These are phyloP conservation scores for Penicillium crystallinum DNA, from an alignment of 495 filamentous ascomycete species.

Conservation along the genomic window DNA sequence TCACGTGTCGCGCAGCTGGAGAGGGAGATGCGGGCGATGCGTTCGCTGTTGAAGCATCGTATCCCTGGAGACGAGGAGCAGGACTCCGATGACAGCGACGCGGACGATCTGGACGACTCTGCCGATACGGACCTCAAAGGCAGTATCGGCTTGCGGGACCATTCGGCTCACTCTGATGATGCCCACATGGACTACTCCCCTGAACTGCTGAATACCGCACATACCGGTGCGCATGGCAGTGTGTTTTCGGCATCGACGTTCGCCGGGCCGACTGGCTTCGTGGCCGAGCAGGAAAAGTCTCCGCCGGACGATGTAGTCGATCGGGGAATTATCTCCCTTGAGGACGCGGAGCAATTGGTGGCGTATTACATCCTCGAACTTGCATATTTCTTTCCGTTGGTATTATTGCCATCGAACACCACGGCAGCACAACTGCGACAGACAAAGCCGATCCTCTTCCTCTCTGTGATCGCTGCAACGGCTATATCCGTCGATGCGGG, in stretches of 20 bases:
- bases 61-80: constrained; percentile 30
- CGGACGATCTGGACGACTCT: constrained; percentile 22
- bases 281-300: constrained; percentile 10
- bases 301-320: constrained; percentile 39
- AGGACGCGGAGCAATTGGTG: constrained; percentile 39
- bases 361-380: constrained; percentile 41
- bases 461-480: constrained; percentile 46
- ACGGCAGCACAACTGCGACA: constrained; percentile 39
- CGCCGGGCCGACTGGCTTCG: constrained; percentile 11
- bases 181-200: constrained; percentile 26
- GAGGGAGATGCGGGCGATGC: constrained; percentile 72
- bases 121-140: constrained; percentile 18
- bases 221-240: constrained; percentile 15
- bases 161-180: constrained; percentile 20
- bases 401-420: constrained; percentile 33
- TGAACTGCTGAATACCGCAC: constrained; percentile 17
- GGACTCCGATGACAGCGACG: constrained; percentile 29
- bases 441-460: constrained; percentile 45
- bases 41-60: constrained; percentile 37
- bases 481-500: constrained; percentile 36
- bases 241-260: too few species aligned
- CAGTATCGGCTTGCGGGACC: constrained; percentile 16
- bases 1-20: constrained; percentile 82
- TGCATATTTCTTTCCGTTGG: constrained; percentile 37
- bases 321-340: constrained; percentile 41